Conservation (phyloP, 306 rosid species). For the Crotalaria pallida region DNA sequence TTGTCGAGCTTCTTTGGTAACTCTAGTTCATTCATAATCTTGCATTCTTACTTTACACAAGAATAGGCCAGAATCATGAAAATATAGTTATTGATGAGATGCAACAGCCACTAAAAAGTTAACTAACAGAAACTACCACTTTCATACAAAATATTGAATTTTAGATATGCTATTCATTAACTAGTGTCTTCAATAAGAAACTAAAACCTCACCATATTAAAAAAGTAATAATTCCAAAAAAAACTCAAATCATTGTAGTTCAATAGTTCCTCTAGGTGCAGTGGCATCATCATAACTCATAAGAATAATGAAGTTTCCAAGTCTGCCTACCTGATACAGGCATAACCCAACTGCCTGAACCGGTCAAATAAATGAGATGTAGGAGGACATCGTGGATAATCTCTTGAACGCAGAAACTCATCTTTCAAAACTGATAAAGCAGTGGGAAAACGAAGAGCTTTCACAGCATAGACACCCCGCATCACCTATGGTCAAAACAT, state of each 20-base stretch:
- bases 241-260: not conserved
- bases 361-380: conserved; percentile 88
- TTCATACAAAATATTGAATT: not conserved
- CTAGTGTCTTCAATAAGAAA: not conserved
- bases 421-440: conserved; percentile 89
- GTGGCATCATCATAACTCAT: conserved; percentile 1
- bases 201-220: not conserved
- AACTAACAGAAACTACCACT: not conserved
- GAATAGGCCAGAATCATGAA: not conserved
- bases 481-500: conserved; percentile 53
- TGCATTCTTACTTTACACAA: not conserved
- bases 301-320: conserved; percentile 10
- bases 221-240: not conserved
- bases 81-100: not conserved
- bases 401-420: conserved; percentile 94
- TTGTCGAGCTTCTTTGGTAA: no score
- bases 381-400: conserved; percentile 95
- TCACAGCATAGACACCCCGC: conserved; percentile 91
- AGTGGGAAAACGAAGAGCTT: conserved; percentile 79
- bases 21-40: not conserved
- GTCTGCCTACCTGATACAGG: conserved; percentile 79
- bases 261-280: conserved; percentile 12
- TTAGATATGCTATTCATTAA: not conserved
- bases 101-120: not conserved
- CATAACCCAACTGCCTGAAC: conserved; percentile 90